These are phyloP conservation scores for Suhomyces yuchorum DNA, from an alignment of 1,139 yeast species.

Conservation along the genomic window DNA sequence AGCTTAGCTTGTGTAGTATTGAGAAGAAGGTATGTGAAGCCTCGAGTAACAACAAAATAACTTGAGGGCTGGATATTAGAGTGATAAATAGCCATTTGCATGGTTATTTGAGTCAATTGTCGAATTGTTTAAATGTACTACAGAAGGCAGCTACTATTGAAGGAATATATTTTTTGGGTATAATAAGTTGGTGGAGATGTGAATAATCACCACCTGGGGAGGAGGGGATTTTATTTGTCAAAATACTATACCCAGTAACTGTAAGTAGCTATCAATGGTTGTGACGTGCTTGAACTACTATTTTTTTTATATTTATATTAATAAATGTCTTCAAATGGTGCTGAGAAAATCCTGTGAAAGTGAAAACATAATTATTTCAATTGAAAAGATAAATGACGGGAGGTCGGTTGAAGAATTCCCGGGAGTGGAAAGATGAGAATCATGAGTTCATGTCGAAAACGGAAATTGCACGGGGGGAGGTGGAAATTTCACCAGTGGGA, in stretches of 20 bases:
- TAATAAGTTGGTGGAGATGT: not conserved
- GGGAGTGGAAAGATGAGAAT: not conserved
- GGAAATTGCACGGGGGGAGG: not conserved
- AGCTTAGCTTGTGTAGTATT: no score
- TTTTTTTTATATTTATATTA: no score
- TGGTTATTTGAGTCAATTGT: no score
- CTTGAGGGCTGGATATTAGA: no score
- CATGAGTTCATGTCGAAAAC: not conserved
- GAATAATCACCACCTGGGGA: not conserved
- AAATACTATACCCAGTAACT: no score
- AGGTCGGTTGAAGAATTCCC: not conserved
- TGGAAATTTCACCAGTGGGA: no score
- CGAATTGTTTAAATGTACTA: no score
- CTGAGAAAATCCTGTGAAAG: not conserved
- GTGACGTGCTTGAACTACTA: not conserved
- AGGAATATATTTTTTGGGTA: not conserved
- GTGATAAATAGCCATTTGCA: no score
- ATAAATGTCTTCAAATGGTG: not conserved
- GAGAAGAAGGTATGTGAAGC: no score
- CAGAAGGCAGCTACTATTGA: not conserved
- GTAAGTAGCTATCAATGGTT: no score
- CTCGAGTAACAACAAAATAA: no score
- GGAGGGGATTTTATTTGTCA: no score
- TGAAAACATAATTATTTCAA: not conserved
- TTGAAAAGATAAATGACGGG: not conserved